Conservation (phyloP, 1,139 yeast genomes). For the Diutina catenulata region DNA sequence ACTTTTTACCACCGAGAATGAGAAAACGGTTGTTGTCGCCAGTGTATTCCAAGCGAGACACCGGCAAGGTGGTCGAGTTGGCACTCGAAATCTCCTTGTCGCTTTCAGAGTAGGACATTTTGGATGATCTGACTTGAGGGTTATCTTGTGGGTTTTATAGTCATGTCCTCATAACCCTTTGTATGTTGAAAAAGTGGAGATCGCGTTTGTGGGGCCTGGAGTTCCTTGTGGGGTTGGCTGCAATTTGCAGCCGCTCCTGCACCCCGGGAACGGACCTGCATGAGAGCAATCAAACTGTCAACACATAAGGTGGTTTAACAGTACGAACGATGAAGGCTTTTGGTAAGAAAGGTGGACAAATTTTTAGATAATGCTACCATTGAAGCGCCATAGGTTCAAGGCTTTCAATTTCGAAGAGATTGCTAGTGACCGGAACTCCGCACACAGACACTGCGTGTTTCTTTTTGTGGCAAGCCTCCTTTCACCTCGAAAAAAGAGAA, state of each 20-base stretch:
- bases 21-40: background rate
- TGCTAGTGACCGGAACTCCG: too few relatives aligned
- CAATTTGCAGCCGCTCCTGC: background rate
- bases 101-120: background rate
- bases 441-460: too few relatives aligned
- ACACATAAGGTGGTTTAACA: too few relatives aligned
- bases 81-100: background rate
- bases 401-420: too few relatives aligned
- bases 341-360: too few relatives aligned
- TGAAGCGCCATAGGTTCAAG: too few relatives aligned
- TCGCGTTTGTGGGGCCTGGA: background rate
- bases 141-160: background rate
- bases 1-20: conserved; percentile 3
- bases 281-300: too few relatives aligned
- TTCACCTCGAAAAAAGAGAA: too few relatives aligned
- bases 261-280: too few relatives aligned
- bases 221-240: background rate
- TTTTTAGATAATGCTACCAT: too few relatives aligned
- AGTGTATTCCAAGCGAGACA: background rate
- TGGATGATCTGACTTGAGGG: background rate
- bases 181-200: background rate
- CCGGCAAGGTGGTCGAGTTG: background rate
- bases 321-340: too few relatives aligned
- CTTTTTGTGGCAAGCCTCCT: too few relatives aligned
- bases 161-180: background rate